Conservation (phyloP, 1,139 yeast species). For the Hyphopichia burtonii region DNA sequence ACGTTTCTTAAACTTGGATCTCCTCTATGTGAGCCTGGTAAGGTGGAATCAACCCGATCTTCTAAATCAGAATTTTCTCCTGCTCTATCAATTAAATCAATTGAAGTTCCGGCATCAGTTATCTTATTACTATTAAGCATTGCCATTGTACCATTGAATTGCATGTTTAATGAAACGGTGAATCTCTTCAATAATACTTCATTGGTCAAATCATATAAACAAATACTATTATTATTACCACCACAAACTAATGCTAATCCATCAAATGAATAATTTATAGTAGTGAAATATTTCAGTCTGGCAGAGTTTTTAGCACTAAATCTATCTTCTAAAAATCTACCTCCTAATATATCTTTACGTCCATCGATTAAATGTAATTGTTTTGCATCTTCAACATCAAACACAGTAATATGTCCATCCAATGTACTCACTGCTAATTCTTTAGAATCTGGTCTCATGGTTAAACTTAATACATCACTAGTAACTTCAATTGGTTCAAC, state of each 20-base stretch:
- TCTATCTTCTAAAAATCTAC: slow-evolving; percentile 79
- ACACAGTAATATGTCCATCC: slow-evolving; percentile 83
- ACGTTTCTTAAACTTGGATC: slow-evolving; percentile 78
- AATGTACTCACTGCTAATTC: slow-evolving; percentile 85
- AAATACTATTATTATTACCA: slow-evolving; percentile 88
- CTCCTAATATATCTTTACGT: slow-evolving; percentile 80
- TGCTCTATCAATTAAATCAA: slow-evolving; percentile 76
- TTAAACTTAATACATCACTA: slow-evolving; percentile 81
- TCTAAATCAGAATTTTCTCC: slow-evolving; percentile 88
- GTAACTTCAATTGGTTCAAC: slow-evolving; percentile 88
- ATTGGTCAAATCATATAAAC: slow-evolving; percentile 85
- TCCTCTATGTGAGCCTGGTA: slow-evolving; percentile 91
- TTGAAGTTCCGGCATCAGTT: slow-evolving; percentile 80
- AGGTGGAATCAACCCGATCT: slow-evolving; percentile 68
- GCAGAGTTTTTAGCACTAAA: slow-evolving; percentile 79
- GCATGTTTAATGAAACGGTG: slow-evolving; percentile 85
- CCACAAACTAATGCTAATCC: slow-evolving; percentile 88
- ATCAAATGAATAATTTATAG: slow-evolving; percentile 84
- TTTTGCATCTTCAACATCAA: slow-evolving; percentile 79
- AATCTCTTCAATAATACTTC: slow-evolving; percentile 83
- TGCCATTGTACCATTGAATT: slow-evolving; percentile 83
- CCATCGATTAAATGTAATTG: slow-evolving; percentile 87
- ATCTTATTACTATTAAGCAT: slow-evolving; percentile 74
- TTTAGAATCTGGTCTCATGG: slow-evolving; percentile 90
- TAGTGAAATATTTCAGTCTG: slow-evolving; percentile 79